Evolutionary conservation across 2,329 filamentous ascomycete species (phyloP).

Genomic region (Coniochaeta hoffmannii): DNA sequence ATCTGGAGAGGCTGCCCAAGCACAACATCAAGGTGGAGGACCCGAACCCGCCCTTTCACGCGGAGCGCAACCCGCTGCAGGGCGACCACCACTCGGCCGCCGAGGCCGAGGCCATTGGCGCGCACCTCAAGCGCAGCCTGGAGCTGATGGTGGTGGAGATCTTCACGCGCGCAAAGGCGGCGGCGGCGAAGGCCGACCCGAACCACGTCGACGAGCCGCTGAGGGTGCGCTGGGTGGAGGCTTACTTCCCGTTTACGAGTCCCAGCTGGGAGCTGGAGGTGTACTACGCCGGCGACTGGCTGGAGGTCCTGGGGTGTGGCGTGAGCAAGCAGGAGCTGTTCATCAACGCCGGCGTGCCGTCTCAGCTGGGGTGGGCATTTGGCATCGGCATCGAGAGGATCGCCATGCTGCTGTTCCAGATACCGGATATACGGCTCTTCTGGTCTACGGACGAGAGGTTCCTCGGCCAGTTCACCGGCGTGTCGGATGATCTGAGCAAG

Average conservation of each 20-base stretch:
- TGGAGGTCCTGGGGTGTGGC: constrained; percentile 91
- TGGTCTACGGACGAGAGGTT: constrained; percentile 86
- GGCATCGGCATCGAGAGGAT: constrained; percentile 90
- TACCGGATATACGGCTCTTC: constrained; percentile 93
- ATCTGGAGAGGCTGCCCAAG: constrained; percentile 62
- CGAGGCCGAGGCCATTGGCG: constrained; percentile 75
- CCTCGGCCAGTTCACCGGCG: constrained; percentile 70
- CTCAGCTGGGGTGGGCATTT: constrained; percentile 88
- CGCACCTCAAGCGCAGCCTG: constrained; percentile 81
- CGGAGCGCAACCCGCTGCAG: constrained; percentile 79
- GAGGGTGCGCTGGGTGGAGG: constrained; percentile 87
- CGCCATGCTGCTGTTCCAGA: constrained; percentile 94
- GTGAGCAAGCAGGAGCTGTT: constrained; percentile 80
- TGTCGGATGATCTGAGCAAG: constrained; percentile 40
- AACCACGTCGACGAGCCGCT: constrained; percentile 58
- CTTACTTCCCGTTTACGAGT: constrained; percentile 95
- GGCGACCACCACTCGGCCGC: constrained; percentile 58
- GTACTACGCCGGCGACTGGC: constrained; percentile 89
- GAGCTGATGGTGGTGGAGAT: constrained; percentile 87
- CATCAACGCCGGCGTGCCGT: constrained; percentile 65
- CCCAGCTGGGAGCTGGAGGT: constrained; percentile 96
- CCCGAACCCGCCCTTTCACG: constrained; percentile 68
- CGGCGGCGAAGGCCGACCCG: constrained; percentile 45
- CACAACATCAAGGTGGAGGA: constrained; percentile 77
- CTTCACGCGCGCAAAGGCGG: constrained; percentile 69